These are phyloP conservation scores for Penicillium sp. DNA, from an alignment of 2,329 filamentous ascomycete genomes.

Conservation along the genomic window DNA sequence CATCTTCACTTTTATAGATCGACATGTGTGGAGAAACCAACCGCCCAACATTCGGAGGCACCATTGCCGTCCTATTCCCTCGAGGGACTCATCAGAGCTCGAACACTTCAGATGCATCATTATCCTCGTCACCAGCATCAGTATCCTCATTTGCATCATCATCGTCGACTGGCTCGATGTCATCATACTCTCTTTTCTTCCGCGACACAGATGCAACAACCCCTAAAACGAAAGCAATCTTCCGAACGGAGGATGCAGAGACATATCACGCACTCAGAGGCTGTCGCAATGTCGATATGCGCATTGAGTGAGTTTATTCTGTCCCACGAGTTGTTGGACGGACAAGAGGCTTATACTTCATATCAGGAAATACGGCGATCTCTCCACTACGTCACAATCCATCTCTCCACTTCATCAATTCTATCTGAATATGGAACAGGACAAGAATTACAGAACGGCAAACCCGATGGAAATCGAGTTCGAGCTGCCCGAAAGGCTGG, in stretches of 20 bases:
- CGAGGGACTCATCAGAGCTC: slow-evolving; percentile 3
- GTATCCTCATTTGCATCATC: slow-evolving; percentile 18
- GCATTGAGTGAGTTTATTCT: slow-evolving; percentile 34
- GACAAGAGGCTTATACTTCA: background rate
- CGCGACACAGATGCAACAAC: slow-evolving; percentile 17
- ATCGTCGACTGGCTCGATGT: slow-evolving; percentile 15
- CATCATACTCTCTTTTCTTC: slow-evolving; percentile 36
- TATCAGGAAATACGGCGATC: slow-evolving; percentile 30
- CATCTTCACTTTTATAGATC: slow-evolving; percentile 30
- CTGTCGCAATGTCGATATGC: slow-evolving; percentile 27
- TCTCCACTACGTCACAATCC: slow-evolving; percentile 17
- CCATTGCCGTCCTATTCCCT: slow-evolving; percentile 38
- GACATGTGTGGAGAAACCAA: slow-evolving; percentile 51
- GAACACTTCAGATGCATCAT: slow-evolving; percentile 9
- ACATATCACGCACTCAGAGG: slow-evolving; percentile 24
- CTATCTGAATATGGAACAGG: slow-evolving; percentile 19
- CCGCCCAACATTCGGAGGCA: slow-evolving; percentile 47
- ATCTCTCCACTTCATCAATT: slow-evolving; percentile 31
- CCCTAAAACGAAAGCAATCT: slow-evolving; percentile 26
- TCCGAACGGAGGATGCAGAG: slow-evolving; percentile 27
- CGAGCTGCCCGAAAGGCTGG: slow-evolving; percentile 31
- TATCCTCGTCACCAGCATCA: slow-evolving; percentile 23
- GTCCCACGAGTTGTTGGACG: too few relatives aligned
- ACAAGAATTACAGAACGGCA: background rate
- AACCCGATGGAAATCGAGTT: slow-evolving; percentile 25